Evolutionary conservation across 2,329 filamentous ascomycete species (phyloP).

Genomic region (Aureobasidium musti): DNA sequence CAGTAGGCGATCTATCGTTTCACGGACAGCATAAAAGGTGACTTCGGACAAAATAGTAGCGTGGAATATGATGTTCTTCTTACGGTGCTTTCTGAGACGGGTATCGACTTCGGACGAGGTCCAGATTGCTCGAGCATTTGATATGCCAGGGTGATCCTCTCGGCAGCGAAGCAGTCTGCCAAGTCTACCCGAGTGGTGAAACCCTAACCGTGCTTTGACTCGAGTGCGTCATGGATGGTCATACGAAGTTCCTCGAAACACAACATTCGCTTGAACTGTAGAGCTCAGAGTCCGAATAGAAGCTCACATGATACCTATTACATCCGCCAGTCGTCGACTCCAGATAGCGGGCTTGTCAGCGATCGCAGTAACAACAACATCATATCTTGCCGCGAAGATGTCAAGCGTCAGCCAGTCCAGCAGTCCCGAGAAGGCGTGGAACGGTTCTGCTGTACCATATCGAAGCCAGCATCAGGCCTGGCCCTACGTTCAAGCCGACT

Average conservation of each 20-base stretch:
- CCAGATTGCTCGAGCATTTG: background rate
- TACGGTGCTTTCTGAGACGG: background rate
- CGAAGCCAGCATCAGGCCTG: constrained; percentile 39
- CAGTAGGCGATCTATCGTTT: too few relatives aligned
- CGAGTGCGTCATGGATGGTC: constrained; percentile 13
- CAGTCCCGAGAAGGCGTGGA: constrained; percentile 11
- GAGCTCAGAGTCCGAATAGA: background rate
- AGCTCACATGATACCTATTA: constrained; percentile 20
- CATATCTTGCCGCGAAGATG: constrained; percentile 12
- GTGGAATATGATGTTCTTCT: background rate
- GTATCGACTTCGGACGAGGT: background rate
- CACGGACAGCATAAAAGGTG: background rate
- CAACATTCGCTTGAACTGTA: background rate
- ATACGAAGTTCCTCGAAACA: background rate
- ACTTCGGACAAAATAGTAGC: background rate
- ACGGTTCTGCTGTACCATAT: constrained; percentile 34
- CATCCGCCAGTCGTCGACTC: background rate
- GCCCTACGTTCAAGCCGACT: constrained; percentile 45
- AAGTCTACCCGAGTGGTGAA: background rate
- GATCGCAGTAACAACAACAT: constrained; percentile 19
- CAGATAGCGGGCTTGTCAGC: constrained; percentile 21
- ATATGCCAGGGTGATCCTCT: background rate
- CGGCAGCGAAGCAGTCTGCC: background rate
- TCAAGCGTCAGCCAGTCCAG: constrained; percentile 17
- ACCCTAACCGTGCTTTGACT: background rate